These are phyloP conservation scores for Kodamaea kaohsiungensis DNA, from an alignment of 805 yeast species.

Conservation along the genomic window DNA sequence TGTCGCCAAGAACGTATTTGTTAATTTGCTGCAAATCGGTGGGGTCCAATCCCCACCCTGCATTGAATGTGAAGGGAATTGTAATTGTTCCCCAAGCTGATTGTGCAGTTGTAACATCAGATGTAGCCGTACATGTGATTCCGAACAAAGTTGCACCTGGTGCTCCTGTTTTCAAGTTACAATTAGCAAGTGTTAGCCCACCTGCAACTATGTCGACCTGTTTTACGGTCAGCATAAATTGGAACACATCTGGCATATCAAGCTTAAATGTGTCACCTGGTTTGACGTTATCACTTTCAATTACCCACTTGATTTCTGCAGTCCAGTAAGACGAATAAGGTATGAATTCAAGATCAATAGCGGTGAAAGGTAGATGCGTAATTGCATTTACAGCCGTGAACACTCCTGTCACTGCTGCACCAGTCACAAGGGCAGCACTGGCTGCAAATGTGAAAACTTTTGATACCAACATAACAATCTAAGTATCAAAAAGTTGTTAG, in stretches of 20 bases:
- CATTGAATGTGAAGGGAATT: constrained; percentile 10
- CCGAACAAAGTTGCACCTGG: constrained; percentile 5
- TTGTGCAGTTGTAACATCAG: background rate
- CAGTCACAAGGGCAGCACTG: constrained; percentile 6
- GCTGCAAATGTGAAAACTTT: constrained; percentile 9
- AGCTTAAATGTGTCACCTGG: background rate
- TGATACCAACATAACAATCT: too few relatives aligned
- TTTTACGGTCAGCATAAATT: background rate
- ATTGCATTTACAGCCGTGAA: constrained; percentile 6
- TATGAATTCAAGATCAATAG: background rate
- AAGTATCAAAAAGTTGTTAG: too few relatives aligned
- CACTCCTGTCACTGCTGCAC: constrained; percentile 11
- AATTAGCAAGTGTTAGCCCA: background rate
- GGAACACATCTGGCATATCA: background rate
- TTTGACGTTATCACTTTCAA: too few relatives aligned
- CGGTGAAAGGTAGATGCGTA: too few relatives aligned
- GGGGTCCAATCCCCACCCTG: background rate
- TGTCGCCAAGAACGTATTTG: background rate
- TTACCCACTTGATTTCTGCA: background rate
- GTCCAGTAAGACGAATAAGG: constrained; percentile 8
- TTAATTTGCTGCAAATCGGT: background rate
- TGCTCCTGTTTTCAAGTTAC: constrained; percentile 2
- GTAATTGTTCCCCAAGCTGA: constrained; percentile 11
- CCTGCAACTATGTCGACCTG: background rate
- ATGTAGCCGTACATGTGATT: background rate